These are phyloP conservation scores for Plasmopara muralis DNA, from an alignment of 352 stramenopile genomes.

Conservation along the genomic window DNA sequence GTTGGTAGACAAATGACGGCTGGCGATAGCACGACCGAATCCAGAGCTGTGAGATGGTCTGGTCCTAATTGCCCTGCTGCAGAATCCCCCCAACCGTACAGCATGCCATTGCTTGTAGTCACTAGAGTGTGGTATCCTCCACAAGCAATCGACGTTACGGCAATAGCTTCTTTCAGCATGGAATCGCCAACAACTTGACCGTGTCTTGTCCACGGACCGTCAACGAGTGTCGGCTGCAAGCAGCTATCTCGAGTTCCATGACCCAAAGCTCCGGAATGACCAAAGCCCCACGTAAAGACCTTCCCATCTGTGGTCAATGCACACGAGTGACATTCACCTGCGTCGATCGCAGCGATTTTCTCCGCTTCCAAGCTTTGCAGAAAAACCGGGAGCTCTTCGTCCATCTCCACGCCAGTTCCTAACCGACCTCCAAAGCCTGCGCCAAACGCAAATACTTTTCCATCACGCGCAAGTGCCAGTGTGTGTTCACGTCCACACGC, in stretches of 20 bases:
- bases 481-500: conserved; percentile 82
- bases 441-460: conserved; percentile 54
- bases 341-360: conserved; percentile 46
- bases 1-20: conserved; percentile 33
- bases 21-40: conserved; percentile 54
- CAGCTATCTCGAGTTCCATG: conserved; percentile 54
- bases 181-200: conserved; percentile 11
- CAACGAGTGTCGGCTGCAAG: conserved; percentile 33
- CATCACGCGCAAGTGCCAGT: conserved; percentile 44
- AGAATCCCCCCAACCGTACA: conserved; percentile 79
- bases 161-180: neutral
- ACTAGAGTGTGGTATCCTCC: conserved; percentile 73
- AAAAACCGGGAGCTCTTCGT: conserved; percentile 46
- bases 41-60: conserved; percentile 31
- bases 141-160: conserved; percentile 44
- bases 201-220: conserved; percentile 19
- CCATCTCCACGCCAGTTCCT: conserved; percentile 52
- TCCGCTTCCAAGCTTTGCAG: conserved; percentile 32
- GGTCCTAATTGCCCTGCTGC: conserved; percentile 62
- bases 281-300: conserved; percentile 84
- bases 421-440: conserved; percentile 67
- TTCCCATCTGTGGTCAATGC: conserved; percentile 53
- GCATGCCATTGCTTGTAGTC: conserved; percentile 31
- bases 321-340: conserved; percentile 76
- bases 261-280: conserved; percentile 71